phyloP scores from a whole-genome alignment of 2,329 filamentous ascomycete species.

The Alternaria sp. region DNA sequence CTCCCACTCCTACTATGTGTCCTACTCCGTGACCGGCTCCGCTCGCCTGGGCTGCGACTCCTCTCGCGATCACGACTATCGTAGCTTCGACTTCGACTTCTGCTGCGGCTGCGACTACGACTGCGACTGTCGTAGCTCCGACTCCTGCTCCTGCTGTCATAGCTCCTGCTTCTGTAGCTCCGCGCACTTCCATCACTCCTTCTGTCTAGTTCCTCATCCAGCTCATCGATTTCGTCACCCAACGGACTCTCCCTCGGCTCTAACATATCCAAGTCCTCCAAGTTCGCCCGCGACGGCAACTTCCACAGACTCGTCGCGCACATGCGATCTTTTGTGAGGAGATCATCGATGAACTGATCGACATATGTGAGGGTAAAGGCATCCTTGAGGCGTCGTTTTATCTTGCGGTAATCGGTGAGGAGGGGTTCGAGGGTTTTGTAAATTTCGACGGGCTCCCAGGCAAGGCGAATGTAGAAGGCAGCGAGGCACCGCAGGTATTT shows the following conservation, averaged over 20 bases:
- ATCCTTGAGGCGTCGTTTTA: constrained; percentile 76
- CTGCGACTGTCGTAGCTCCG: constrained; percentile 8
- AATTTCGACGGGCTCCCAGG: constrained; percentile 80
- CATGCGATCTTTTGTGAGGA: constrained; percentile 85
- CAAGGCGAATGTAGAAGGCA: constrained; percentile 90
- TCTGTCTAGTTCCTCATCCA: constrained; percentile 28
- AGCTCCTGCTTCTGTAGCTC: constrained; percentile 19
- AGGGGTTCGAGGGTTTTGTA: constrained; percentile 82
- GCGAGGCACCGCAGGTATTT: constrained; percentile 88
- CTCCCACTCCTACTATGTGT: not conserved
- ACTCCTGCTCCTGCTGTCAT: constrained; percentile 16
- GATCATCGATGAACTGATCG: constrained; percentile 92
- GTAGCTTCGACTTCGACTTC: constrained; percentile 23
- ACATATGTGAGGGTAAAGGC: constrained; percentile 79
- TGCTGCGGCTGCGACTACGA: constrained; percentile 11
- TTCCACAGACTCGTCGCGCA: constrained; percentile 94
- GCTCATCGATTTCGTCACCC: constrained; percentile 74
- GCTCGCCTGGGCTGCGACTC: constrained; percentile 17
- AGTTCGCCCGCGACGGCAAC: constrained; percentile 77
- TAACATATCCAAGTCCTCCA: constrained; percentile 88
- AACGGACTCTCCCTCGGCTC: constrained; percentile 85
- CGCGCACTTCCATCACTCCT: constrained; percentile 16
- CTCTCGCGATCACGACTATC: constrained; percentile 22
- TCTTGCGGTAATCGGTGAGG: constrained; percentile 80
- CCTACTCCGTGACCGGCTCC: not conserved